Percentiles rank a stretch among this genome's conserved stretches.
Conservation (phyloP, 306 rosid species). For the Vigna unguiculata region DNA sequence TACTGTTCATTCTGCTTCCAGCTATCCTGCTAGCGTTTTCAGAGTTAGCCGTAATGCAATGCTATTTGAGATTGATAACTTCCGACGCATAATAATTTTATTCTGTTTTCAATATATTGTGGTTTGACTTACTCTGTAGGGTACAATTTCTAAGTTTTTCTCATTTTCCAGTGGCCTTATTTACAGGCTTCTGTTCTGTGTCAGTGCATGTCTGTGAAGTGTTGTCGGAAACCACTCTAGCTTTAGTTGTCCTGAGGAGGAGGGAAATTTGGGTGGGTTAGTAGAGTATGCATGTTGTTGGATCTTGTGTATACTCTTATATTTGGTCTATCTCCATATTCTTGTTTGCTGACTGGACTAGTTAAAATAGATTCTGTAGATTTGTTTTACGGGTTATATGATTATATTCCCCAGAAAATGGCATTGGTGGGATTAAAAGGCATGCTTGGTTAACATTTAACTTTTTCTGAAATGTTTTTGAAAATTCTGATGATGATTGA, state of each 20-base stretch:
- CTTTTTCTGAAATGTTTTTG: not conserved
- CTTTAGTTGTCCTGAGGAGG: not conserved
- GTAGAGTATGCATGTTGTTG: not conserved
- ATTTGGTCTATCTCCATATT: not conserved
- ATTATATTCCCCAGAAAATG: not conserved
- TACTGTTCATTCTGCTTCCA: not conserved
- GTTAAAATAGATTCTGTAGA: not conserved
- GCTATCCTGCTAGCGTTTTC: not conserved
- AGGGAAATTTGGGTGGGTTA: conserved; percentile 13
- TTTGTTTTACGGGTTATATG: not conserved
- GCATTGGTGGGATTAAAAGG: not conserved
- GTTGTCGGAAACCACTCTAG: conserved; percentile 22
- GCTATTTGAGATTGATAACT: too few species aligned
- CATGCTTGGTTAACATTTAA: not conserved
- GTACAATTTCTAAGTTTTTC: conserved; percentile 9
- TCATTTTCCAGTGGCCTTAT: conserved; percentile 23
- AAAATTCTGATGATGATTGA: not conserved
- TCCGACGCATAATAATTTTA: not conserved
- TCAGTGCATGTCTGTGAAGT: not conserved
- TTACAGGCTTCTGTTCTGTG: conserved; percentile 3
- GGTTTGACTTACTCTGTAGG: conserved; percentile 12
- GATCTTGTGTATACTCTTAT: conserved; percentile 13
- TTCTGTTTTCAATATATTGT: not conserved
- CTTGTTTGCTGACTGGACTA: conserved; percentile 1
- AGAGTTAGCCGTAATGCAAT: not conserved